A percentile compares a stretch with the other conserved stretches of the same genome.
These are phyloP conservation scores for Phytophthora aleatoria DNA, from an alignment of 352 stramenopile species.

Conservation along the genomic window DNA sequence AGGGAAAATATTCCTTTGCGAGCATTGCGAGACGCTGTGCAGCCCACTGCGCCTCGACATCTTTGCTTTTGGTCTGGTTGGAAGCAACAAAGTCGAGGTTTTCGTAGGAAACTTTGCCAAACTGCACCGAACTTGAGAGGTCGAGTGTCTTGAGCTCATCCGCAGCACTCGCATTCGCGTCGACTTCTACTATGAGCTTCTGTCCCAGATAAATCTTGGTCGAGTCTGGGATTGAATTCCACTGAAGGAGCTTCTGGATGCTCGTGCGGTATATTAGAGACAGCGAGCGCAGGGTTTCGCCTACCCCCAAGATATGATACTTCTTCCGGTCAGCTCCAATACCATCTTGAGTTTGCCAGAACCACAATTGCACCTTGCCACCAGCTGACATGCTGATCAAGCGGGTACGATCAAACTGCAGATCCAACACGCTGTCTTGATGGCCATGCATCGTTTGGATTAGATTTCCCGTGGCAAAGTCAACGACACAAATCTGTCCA, in stretches of 20 bases:
- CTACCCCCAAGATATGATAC: conserved; percentile 73
- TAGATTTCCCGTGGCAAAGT: conserved; percentile 74
- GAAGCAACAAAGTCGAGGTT: conserved; percentile 67
- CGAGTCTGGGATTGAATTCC: conserved; percentile 74
- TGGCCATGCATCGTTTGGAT: conserved; percentile 72
- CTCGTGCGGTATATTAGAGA: conserved; percentile 83
- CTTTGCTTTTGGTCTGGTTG: conserved; percentile 56
- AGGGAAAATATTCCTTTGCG: conserved; percentile 72
- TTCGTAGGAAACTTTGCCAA: conserved; percentile 68
- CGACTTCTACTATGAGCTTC: conserved; percentile 73
- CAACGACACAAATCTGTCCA: conserved; percentile 68
- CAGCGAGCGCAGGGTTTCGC: conserved; percentile 71
- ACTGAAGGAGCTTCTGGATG: conserved; percentile 64
- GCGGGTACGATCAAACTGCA: conserved; percentile 76
- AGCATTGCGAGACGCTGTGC: conserved; percentile 56
- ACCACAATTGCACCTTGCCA: conserved; percentile 64
- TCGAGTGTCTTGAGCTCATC: conserved; percentile 72
- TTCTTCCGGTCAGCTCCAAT: conserved; percentile 55
- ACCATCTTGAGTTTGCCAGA: conserved; percentile 61
- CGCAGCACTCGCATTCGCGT: conserved; percentile 35
- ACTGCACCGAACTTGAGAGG: conserved; percentile 44
- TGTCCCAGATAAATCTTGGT: conserved; percentile 78
- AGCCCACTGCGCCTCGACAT: conserved; percentile 66
- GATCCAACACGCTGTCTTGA: conserved; percentile 49
- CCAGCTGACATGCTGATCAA: conserved; percentile 73